A percentile compares a stretch with the other conserved stretches of the same genome.
These are phyloP conservation scores for Termitomyces sp. DNA, from an alignment of 768 basidiomycete species.

Conservation along the genomic window DNA sequence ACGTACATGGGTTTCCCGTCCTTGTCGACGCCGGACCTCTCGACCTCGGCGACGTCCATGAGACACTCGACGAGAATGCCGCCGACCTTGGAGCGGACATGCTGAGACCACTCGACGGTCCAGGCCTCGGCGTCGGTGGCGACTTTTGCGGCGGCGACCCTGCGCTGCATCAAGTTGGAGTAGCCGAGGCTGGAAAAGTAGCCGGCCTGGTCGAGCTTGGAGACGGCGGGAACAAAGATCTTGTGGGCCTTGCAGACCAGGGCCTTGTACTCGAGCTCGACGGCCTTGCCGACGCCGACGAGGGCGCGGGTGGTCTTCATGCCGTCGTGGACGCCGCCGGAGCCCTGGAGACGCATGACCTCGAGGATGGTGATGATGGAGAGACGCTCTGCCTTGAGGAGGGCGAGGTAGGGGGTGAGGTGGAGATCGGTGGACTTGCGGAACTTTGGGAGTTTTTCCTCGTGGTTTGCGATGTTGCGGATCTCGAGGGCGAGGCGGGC, in stretches of 20 bases:
- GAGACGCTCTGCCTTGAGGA: constrained; percentile 72
- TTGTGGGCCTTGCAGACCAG: constrained; percentile 66
- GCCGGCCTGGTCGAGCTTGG: constrained; percentile 26
- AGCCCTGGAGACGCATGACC: constrained; percentile 74
- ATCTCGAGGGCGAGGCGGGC: constrained; percentile 48
- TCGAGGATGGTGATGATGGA: constrained; percentile 89
- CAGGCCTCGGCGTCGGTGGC: constrained; percentile 64
- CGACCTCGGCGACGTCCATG: constrained; percentile 80
- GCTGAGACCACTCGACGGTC: constrained; percentile 81
- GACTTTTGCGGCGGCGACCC: constrained; percentile 60
- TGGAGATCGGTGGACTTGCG: neutral
- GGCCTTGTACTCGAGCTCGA: constrained; percentile 90
- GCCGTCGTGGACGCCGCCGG: constrained; percentile 73
- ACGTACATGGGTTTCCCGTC: constrained; percentile 55
- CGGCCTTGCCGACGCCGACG: constrained; percentile 71
- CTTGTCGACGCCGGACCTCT: constrained; percentile 51
- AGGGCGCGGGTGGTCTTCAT: constrained; percentile 89
- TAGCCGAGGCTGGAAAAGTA: constrained; percentile 62
- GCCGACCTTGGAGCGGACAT: constrained; percentile 71
- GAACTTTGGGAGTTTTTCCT: neutral
- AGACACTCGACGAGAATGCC: constrained; percentile 77
- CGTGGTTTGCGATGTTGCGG: constrained; percentile 32
- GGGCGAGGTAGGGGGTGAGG: constrained; percentile 66
- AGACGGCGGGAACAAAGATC: constrained; percentile 39
- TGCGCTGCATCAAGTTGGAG: constrained; percentile 52